Evolutionary conservation across 805 yeast genomes (phyloP), one percentile per base, ranked within the genome.

Genomic region (Lipomyces starkeyi): DNA sequence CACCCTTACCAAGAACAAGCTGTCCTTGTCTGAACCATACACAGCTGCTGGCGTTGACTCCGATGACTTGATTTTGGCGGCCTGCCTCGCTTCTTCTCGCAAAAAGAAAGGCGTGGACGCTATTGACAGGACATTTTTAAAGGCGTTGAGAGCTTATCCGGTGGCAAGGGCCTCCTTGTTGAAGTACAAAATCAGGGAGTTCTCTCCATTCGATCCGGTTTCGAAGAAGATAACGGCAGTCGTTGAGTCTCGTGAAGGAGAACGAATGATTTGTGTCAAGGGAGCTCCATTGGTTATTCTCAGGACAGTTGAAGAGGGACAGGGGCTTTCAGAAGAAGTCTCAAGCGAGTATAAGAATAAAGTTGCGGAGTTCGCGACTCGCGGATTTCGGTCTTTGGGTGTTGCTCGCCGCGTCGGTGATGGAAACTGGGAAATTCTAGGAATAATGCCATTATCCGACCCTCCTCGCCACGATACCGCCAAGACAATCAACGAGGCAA

Each of bases 391-490:
- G 84, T 93, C 97, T 79, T 86, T 93, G 81, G 97, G 97, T 89
- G 97, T 93, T 85, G 97, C 97, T 74, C 91, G 97, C 88, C 91
- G 91, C 92, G 88, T 96, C 86, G 97, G 96, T 84, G 97, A 91
- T 83, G 96, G 96, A 78, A 95, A 91, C 88, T 93, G 97, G 97
- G 97, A 93, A 85, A 91, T 93, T 77, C 85, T 93, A 79, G 97
- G 97, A 82, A 93, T 93, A 82, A 92, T 93, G 97, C 97, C 97
- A 83, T 91, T 97, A 85, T 90, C 91, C 93, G 97, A 93, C 84
- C 97, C 97, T 79, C 97, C 97, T 84, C 91, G 97, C 88, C 97
- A 93, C 84, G 97, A 93, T 83, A 93, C 97, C 85, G 97, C 96
- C 78, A 88, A 88, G 79, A 93, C 97, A 80, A 95, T 93, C 80